These are phyloP conservation scores for Sesbania bispinosa DNA, from an alignment of 306 rosid species.

Conservation along the genomic window DNA sequence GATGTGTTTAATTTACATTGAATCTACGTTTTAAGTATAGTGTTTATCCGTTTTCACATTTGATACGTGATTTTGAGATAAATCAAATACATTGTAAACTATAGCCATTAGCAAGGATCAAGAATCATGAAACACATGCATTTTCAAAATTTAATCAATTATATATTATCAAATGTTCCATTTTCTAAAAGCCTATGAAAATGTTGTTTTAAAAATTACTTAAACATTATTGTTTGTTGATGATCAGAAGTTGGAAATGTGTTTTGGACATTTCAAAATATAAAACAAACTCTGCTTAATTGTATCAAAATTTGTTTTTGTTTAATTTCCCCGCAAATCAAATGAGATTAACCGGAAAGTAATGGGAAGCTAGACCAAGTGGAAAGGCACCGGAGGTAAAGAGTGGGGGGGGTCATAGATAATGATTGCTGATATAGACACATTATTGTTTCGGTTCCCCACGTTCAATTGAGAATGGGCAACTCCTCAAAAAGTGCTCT, in stretches of 20 bases:
- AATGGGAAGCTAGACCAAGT: conserved; percentile 22
- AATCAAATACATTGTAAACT: too few species aligned
- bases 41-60: too few species aligned
- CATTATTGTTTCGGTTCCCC: conserved; percentile 75
- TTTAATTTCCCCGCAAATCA: background rate
- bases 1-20: too few species aligned
- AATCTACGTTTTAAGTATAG: too few species aligned
- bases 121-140: background rate
- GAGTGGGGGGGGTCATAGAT: conserved; percentile 9
- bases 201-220: background rate
- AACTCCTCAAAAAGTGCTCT: conserved; percentile 27
- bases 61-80: too few species aligned
- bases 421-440: conserved; percentile 56
- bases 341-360: conserved; percentile 14
- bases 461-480: conserved; percentile 46
- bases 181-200: background rate
- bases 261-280: background rate
- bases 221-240: background rate
- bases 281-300: background rate
- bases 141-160: background rate
- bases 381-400: conserved; percentile 10
- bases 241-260: background rate
- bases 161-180: background rate
- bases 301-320: background rate
- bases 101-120: too few species aligned